phyloP scores from a whole-genome alignment of 306 rosid genomes.

The Rubus idaeus region DNA sequence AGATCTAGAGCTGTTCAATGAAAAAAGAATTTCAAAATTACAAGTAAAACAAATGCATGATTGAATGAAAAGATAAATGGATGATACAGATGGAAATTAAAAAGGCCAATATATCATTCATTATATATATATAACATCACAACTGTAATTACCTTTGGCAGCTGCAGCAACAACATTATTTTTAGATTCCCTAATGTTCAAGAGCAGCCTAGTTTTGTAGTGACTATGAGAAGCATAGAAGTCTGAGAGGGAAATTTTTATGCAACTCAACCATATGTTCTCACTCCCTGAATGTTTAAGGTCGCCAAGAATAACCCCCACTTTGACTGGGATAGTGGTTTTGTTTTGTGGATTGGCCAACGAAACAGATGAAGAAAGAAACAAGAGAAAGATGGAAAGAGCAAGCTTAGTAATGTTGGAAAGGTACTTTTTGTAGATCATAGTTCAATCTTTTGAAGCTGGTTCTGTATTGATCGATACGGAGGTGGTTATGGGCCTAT shows the following conservation, averaged over 20 bases:
- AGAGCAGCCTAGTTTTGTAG: constrained; percentile 28
- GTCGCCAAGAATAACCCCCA: constrained; percentile 30
- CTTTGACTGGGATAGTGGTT: constrained; percentile 10
- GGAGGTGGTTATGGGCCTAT: neutral
- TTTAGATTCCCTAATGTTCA: neutral
- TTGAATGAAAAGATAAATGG: neutral
- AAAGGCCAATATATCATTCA: neutral
- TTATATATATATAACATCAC: neutral
- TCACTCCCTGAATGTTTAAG: constrained; percentile 6
- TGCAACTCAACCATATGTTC: constrained; percentile 28
- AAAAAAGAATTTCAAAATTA: no score
- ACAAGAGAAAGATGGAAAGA: neutral
- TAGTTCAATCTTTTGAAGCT: constrained; percentile 60
- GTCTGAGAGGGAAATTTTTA: constrained; percentile 33
- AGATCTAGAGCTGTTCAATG: constrained; percentile 21
- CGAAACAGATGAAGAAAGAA: neutral
- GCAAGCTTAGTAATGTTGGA: neutral
- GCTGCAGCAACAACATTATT: constrained; percentile 26
- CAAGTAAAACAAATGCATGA: no score
- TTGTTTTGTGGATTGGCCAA: neutral
- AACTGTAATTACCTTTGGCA: constrained; percentile 15
- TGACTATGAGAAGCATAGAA: constrained; percentile 23
- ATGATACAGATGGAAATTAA: neutral
- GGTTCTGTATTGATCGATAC: neutral
- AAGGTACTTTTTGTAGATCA: neutral